Conservation (phyloP, 768 basidiomycete species). For the Mycena amicta region DNA sequence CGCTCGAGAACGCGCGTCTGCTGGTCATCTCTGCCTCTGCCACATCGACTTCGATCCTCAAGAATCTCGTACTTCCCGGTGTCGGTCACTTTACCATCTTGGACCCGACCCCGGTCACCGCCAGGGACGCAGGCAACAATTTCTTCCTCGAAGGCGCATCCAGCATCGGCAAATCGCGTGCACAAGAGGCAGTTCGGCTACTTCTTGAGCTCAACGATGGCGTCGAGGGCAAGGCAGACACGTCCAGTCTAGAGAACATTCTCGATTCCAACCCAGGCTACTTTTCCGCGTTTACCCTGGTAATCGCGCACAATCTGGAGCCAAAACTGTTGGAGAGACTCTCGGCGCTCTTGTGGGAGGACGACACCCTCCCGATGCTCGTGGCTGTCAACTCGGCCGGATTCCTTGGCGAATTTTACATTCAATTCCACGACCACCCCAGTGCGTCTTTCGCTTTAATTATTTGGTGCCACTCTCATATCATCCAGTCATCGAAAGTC, state of each 20-base stretch:
- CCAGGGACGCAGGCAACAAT: conserved; percentile 90
- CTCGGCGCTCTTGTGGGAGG: conserved; percentile 68
- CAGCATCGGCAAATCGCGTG: conserved; percentile 81
- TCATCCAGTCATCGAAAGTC: conserved; percentile 79
- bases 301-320: conserved; percentile 84
- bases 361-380: conserved; percentile 62
- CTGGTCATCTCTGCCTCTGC: conserved; percentile 82
- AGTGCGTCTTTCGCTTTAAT: conserved; percentile 42
- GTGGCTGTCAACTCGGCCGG: conserved; percentile 84
- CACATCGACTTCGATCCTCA: conserved; percentile 86
- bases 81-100: conserved; percentile 95
- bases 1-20: conserved; percentile 82
- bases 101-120: conserved; percentile 60
- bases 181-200: conserved; percentile 75
- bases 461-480: background rate
- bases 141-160: conserved; percentile 84
- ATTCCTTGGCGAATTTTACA: conserved; percentile 85
- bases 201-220: conserved; percentile 87
- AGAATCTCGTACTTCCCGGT: conserved; percentile 96
- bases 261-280: conserved; percentile 57
- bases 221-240: conserved; percentile 71
- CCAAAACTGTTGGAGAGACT: conserved; percentile 57
- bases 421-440: conserved; percentile 88
- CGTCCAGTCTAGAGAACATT: conserved; percentile 56
- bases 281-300: conserved; percentile 68